Conservation (phyloP, 2,329 filamentous ascomycete genomes). For the Parastagonospora nodorum region DNA sequence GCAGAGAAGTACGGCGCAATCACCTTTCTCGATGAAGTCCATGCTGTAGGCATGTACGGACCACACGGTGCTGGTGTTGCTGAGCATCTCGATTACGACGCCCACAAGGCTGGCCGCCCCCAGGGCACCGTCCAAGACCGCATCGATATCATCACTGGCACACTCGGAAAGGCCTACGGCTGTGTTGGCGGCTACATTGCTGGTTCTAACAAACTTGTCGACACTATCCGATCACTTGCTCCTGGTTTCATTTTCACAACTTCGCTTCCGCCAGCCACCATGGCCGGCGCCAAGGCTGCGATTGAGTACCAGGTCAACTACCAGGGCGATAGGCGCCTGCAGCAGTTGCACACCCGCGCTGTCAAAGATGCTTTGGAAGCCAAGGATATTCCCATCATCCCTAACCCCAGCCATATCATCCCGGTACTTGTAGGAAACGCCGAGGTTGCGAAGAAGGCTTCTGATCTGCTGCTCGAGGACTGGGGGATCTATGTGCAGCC, state of each 20-base stretch:
- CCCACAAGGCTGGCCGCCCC: constrained; percentile 75
- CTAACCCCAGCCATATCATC: constrained; percentile 95
- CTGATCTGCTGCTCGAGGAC: constrained; percentile 86
- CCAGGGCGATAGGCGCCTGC: constrained; percentile 83
- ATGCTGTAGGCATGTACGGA: constrained; percentile 99
- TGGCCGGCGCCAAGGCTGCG: constrained; percentile 89
- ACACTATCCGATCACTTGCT: constrained; percentile 90
- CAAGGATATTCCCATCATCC: constrained; percentile 91
- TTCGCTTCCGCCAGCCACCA: constrained; percentile 90
- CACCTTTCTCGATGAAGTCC: constrained; percentile 97
- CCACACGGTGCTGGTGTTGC: constrained; percentile 94
- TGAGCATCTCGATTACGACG: constrained; percentile 94
- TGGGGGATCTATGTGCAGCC: constrained; percentile 97
- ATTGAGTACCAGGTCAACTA: constrained; percentile 93
- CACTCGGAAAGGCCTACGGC: constrained; percentile 95
- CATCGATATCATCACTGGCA: constrained; percentile 96
- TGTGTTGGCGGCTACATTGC: constrained; percentile 98
- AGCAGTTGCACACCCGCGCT: constrained; percentile 94
- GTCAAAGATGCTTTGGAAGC: constrained; percentile 83
- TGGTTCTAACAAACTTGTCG: constrained; percentile 82
- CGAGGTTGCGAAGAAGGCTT: constrained; percentile 87
- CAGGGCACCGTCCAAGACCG: constrained; percentile 91
- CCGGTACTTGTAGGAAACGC: constrained; percentile 93
- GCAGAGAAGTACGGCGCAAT: constrained; percentile 97
- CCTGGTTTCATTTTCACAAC: constrained; percentile 99